Base-by-base conservation (phyloP, 768 basidiomycete species). In the Nidularia pulvinata region DNA sequence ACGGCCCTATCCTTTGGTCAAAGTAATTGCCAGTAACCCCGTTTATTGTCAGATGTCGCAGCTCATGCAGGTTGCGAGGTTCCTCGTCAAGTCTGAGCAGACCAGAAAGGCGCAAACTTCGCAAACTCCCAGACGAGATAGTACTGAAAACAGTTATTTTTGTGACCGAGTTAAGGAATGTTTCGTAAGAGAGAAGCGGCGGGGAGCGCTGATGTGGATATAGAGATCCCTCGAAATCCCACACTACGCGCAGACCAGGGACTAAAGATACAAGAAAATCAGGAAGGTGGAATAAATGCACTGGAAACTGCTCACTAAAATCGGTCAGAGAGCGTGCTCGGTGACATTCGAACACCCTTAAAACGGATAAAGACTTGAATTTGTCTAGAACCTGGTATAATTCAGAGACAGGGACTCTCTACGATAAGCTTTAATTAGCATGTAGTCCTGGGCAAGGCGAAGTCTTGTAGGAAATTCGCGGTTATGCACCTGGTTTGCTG, bases 101-200 rank as follows among this genome's bases (percentile, higher is more conserved):
- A 19, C 74, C 75, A 3, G 74, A 74, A 22, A 75, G 56, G 7
- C 70, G 69, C n/a, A 77, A 55, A 1, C 58, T 60, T 33, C 61
- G 58, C 16, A 75, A 43, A 46, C 19, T 45, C 19, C 57, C 35
- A 6, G 69, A 57, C 5, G 55, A 55, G 36, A 74, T 46, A 16
- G 59, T 61, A 49, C 69, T 57, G 56, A 76, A 71, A 25, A 65
- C 54, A 50, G 57, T 46, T 9, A 58, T 60, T 34, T 65, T 58
- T 13, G 69, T 74, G 16, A 59, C 58, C 5, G 71, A 60, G 50
- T 57, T 55, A 44, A 75, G 48, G 49, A 65, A 62, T 6, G 75
- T 63, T 55, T 73, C 69, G 55, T 76, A 73, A 1, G 62, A 55
- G 16, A 48, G 33, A 13, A 73, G 63, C 46, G 19, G 48, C 52